Evolutionary conservation across 305 asterid genomes (phyloP).

Genomic region (Fraxinus dipetala): DNA sequence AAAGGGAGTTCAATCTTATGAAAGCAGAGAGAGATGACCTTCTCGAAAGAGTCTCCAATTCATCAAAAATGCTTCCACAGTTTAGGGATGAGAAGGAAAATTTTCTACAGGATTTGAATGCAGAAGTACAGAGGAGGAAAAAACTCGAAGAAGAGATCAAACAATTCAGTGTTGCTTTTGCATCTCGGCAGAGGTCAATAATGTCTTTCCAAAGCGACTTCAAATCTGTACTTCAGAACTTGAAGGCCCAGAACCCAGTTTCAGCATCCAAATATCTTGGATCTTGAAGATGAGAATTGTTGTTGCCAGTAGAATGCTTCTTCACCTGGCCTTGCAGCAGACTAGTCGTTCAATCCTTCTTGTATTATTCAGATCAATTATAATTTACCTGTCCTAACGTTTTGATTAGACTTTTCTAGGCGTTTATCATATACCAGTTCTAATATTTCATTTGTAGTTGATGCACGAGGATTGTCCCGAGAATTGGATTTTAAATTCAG

Average conservation of each 20-base stretch:
- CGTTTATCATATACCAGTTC: not conserved
- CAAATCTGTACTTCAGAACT: constrained; percentile 49
- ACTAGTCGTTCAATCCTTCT: not conserved
- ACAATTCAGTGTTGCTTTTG: constrained; percentile 58
- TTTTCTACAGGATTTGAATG: constrained; percentile 48
- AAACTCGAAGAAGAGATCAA: constrained; percentile 72
- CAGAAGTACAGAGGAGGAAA: constrained; percentile 63
- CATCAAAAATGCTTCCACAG: constrained; percentile 49
- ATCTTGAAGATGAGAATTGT: constrained; percentile 30
- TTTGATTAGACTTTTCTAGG: not conserved
- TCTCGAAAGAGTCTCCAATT: constrained; percentile 33
- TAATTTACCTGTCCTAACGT: not conserved
- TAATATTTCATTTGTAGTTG: not conserved
- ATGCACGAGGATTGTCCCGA: not conserved
- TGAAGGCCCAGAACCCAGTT: constrained; percentile 51
- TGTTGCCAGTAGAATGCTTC: not conserved
- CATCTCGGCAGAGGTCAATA: constrained; percentile 53
- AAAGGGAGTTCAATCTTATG: constrained; percentile 51
- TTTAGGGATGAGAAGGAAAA: constrained; percentile 57
- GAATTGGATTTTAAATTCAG: not conserved
- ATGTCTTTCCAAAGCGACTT: constrained; percentile 59
- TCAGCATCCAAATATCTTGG: constrained; percentile 66
- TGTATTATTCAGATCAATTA: not conserved
- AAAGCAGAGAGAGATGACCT: constrained; percentile 60
- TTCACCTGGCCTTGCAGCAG: not conserved